These are phyloP conservation scores for Emmonsiellopsis sp. DNA, from an alignment of 2,329 filamentous ascomycete species.

Conservation along the genomic window DNA sequence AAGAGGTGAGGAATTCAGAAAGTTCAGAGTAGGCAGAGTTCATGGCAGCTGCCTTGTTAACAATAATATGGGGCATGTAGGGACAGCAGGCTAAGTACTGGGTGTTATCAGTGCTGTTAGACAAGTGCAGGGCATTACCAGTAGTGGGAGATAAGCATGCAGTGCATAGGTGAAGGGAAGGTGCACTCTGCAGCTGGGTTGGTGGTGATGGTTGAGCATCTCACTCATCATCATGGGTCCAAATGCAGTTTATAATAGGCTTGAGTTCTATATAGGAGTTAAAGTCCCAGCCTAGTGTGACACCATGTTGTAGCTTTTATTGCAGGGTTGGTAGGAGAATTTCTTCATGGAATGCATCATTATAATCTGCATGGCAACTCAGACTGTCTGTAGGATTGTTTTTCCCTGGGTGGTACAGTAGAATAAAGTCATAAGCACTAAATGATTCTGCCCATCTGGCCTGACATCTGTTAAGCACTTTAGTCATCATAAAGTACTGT, in stretches of 20 bases:
- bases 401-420: background rate
- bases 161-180: background rate
- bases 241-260: background rate
- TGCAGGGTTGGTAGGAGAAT: background rate
- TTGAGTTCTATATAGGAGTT: background rate
- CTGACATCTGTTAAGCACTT: conserved; percentile 4
- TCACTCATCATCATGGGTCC: background rate
- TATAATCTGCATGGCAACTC: background rate
- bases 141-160: background rate
- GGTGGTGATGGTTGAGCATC: background rate
- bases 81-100: background rate
- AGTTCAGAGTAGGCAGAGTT: background rate
- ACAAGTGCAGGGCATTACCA: background rate
- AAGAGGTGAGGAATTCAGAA: background rate
- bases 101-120: background rate
- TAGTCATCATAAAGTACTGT: conserved; percentile 16
- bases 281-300: background rate
- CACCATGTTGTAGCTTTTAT: background rate
- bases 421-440: conserved; percentile 2
- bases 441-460: conserved; percentile 6
- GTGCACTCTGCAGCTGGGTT: background rate
- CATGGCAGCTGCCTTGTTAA: background rate
- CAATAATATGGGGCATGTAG: background rate
- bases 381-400: background rate
- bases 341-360: background rate